These are phyloP conservation scores for Dendrothele bispora DNA, from an alignment of 768 basidiomycete species.

Conservation along the genomic window DNA sequence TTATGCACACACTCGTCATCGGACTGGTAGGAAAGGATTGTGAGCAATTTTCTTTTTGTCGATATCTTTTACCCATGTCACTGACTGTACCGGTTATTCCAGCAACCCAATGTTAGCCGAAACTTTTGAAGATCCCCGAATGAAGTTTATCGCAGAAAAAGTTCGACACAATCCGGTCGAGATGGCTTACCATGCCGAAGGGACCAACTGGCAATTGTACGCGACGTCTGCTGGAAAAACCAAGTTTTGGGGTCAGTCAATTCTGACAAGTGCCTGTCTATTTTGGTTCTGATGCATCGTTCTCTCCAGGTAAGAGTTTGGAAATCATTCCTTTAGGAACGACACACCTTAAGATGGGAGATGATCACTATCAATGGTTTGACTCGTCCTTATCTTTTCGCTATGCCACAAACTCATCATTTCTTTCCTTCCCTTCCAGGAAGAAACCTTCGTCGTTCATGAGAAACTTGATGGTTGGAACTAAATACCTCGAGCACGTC, in stretches of 20 bases:
- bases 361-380: constrained; percentile 74
- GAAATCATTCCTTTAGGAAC: constrained; percentile 83
- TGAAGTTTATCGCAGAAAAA: constrained; percentile 86
- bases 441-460: constrained; percentile 87
- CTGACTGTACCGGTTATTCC: constrained; percentile 5
- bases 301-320: constrained; percentile 72
- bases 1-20: constrained; percentile 78
- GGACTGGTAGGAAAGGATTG: constrained; percentile 88
- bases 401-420: too few relatives aligned
- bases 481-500: constrained; percentile 86
- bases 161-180: constrained; percentile 83
- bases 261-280: constrained; percentile 7
- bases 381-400: too few relatives aligned
- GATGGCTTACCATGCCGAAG: constrained; percentile 85
- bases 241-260: constrained; percentile 82
- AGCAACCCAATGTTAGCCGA: constrained; percentile 90
- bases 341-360: constrained; percentile 63
- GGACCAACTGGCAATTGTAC: constrained; percentile 70
- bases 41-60: constrained; percentile 38
- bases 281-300: constrained; percentile 15
- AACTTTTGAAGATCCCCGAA: constrained; percentile 80
- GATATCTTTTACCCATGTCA: constrained; percentile 1
- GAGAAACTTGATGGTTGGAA: constrained; percentile 86
- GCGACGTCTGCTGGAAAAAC: constrained; percentile 82
- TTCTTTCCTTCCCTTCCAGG: constrained; percentile 41